Conservation (phyloP, 2,329 filamentous ascomycete species). For the Blastomyces percursus region DNA sequence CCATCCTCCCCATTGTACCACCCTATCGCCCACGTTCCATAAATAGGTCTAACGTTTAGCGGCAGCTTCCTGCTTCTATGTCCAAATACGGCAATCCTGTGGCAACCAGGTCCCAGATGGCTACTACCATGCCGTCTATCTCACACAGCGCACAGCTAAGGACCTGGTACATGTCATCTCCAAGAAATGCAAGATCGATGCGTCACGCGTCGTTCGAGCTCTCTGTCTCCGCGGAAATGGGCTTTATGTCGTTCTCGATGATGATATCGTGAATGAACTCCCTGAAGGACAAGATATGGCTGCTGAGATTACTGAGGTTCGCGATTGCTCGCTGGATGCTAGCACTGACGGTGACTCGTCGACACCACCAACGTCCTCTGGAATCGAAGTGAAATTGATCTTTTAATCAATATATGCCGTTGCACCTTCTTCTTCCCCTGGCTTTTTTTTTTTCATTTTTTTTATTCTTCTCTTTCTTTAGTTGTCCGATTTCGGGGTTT, state of each 20-base stretch:
- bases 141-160: slow-evolving; percentile 61
- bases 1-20: slow-evolving; percentile 1
- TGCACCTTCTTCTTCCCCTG: slow-evolving; percentile 11
- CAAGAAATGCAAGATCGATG: slow-evolving; percentile 69
- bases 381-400: slow-evolving; percentile 12
- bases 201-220: slow-evolving; percentile 57
- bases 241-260: slow-evolving; percentile 75
- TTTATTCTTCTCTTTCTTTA: not conserved
- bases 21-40: not conserved
- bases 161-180: slow-evolving; percentile 65
- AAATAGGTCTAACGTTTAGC: slow-evolving; percentile 2
- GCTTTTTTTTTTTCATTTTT: not conserved
- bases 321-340: slow-evolving; percentile 23
- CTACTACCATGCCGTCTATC: slow-evolving; percentile 75
- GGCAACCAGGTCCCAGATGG: slow-evolving; percentile 40
- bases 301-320: slow-evolving; percentile 56
- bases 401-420: slow-evolving; percentile 12
- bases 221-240: slow-evolving; percentile 64
- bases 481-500: not conserved
- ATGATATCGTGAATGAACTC: slow-evolving; percentile 74
- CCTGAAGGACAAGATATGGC: slow-evolving; percentile 86
- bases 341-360: slow-evolving; percentile 11
- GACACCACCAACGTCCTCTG: slow-evolving; percentile 5
- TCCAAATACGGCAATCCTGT: slow-evolving; percentile 48
- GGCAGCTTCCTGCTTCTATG: slow-evolving; percentile 76